Evolutionary conservation across 768 basidiomycete species (phyloP), one percentile per base, ranked within the genome.

Genomic region (Trametes meyenii): DNA sequence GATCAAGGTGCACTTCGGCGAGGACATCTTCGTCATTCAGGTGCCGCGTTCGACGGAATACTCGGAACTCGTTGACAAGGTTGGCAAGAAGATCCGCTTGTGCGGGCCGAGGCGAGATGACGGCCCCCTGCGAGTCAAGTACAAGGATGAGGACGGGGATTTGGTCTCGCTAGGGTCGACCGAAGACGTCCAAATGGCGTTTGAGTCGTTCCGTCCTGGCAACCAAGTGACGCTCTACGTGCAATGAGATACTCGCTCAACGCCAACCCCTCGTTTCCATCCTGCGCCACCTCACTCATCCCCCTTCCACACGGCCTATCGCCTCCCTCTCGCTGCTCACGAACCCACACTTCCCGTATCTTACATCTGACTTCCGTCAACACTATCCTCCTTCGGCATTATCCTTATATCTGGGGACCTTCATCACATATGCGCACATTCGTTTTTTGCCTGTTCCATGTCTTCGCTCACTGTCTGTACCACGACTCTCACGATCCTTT

Each of bases 1-100:
- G 72, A 87, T 98, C 71, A 96, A 96, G 76, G 94, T 98, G 55
- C 91, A 92, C 73, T 98, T 90, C 78, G 87, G 93, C 69, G 92
- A 96, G 68, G 95, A 97, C 72, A 90, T 97, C 48, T 98, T 98
- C 71, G 90, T 96, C 64, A 92, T 98, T 60, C 90, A 94, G 74
- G 93, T 96, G 24, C 83, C 91, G 44, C 83, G 88, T 63, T 75
- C 79, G 63, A 92, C 92, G 36, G 86, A 90, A 72, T 96, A 89
- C 74, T 80, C 78, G 54, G 91, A 94, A 45, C 80, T 98, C 54
- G 89, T 96, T 54, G 90, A 94, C 73, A 90, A 88, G 72, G 93
- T 98, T 1, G 88, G 90, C 36, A 87, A 87, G 77, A 98, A 98
- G 84, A 96, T 98, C 67, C 84, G 93, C 33, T 80, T 96, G 26